Conservation (phyloP, 345 rosid genomes). For the Trapa bicornis region DNA sequence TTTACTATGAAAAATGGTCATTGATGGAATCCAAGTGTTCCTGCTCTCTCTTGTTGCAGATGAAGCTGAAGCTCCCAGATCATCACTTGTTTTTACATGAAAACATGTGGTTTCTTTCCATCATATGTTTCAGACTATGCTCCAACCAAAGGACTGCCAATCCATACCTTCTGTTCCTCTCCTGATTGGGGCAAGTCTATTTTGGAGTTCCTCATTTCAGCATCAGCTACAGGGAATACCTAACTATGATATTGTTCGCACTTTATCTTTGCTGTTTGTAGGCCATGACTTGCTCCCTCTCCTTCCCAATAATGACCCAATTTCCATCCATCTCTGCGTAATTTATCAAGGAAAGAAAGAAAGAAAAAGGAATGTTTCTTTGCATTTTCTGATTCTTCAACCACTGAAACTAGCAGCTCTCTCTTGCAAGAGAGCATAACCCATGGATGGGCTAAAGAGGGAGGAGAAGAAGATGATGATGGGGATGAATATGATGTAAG, state of each 20-base stretch:
- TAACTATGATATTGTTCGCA: neutral
- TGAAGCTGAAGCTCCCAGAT: neutral
- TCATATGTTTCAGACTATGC: neutral
- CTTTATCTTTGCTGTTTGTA: neutral
- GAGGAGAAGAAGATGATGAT: neutral
- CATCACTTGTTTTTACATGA: neutral
- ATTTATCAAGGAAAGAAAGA: too few species aligned
- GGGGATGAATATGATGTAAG: neutral
- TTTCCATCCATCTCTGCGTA: too few species aligned
- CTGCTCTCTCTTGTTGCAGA: neutral
- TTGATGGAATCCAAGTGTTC: neutral
- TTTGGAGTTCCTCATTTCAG: neutral
- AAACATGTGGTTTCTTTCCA: neutral
- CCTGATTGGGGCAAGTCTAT: neutral
- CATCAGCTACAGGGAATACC: conserved; percentile 2
- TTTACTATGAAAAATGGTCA: neutral
- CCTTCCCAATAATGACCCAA: too few species aligned
- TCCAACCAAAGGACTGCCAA: neutral
- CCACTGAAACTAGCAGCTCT: neutral
- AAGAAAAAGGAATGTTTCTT: neutral
- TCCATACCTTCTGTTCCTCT: neutral
- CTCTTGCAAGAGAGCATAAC: neutral
- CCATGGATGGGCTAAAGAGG: neutral
- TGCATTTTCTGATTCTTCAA: neutral
- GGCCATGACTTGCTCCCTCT: neutral